Evolutionary conservation across 2,329 filamentous ascomycete genomes (phyloP), one percentile per base, ranked within the genome.

Genomic region (Helminthosporium solani): DNA sequence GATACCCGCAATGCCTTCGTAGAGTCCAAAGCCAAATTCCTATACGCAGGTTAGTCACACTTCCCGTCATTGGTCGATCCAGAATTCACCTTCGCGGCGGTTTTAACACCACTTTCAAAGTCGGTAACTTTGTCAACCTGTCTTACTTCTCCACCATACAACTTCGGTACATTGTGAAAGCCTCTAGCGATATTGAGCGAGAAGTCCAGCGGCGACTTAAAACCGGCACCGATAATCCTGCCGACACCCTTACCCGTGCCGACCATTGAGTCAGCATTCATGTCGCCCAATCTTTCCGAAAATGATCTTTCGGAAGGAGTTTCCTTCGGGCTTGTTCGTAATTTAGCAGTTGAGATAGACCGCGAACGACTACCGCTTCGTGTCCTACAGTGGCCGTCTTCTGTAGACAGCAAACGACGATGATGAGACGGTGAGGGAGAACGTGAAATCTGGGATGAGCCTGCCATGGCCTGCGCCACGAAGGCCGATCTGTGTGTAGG

Each of bases 131-230:
- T 89, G 47, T 90, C 86, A 1, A 81, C 75, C n/a, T 86, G 85
- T 7, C 88, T 80, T 1, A 96, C 84, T 1, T 88, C 83, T 59
- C 95, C 90, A 33, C 90, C 87, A 63, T 96, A 96, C 1, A 96
- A 74, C 56, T 82, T 85, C 0, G 91, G 90, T 5, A 88, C 86
- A 58, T 96, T 96, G 63, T 92, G 86, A 65, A 96, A 95, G 0
- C 91, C 91, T 67, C 87, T 87, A 0, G 90, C 87, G 30, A 96
- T 72, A 1, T 87, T 87, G 33, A 96, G 72, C 33, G 88, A 88
- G 53, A 96, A 86, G 65, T 95, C 89, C 78, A 94, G 86, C 0
- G 90, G 91, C 1, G 86, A 85, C 57, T 87, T 88, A 48, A 92
- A 76, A 4, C 87, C 82, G n/a, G 87, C 84, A 9, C 80, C 79